A percentile compares a stretch with the other conserved stretches of the same genome.
Conservation (phyloP, 371 early-diverging fungal genomes). For the Syncephalastrum monosporum region DNA sequence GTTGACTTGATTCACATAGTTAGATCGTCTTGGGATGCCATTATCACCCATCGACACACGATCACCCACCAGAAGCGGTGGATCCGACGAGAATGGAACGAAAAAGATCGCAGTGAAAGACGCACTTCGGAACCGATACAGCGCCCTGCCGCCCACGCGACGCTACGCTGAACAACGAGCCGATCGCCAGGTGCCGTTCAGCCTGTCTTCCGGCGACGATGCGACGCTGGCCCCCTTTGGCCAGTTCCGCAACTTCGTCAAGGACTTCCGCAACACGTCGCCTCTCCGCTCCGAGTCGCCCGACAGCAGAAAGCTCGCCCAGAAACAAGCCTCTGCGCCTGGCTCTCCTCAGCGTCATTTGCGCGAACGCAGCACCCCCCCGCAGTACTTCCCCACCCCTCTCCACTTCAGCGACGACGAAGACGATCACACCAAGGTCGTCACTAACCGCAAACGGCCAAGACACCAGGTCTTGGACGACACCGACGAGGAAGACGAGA, state of each 20-base stretch:
- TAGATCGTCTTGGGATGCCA: too few species aligned
- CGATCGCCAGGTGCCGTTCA: conserved; percentile 5
- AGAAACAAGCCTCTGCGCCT: conserved; percentile 3
- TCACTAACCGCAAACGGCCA: conserved; percentile 10
- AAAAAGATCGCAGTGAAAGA: not conserved
- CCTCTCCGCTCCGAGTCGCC: too few species aligned
- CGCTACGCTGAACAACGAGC: conserved; percentile 9
- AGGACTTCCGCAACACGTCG: too few species aligned
- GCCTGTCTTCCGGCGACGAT: not conserved
- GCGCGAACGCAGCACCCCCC: conserved; percentile 7
- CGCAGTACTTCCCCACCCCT: not conserved
- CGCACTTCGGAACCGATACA: not conserved
- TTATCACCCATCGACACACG: too few species aligned
- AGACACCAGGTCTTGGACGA: not conserved
- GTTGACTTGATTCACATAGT: too few species aligned
- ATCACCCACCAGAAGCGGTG: too few species aligned
- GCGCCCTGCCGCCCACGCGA: not conserved
- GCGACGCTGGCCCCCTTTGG: too few species aligned
- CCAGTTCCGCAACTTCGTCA: too few species aligned
- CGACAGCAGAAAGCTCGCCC: not conserved
- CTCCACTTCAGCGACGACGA: conserved; percentile 1
- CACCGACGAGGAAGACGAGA: conserved; percentile 5
- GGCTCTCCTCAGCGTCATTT: conserved; percentile 3
- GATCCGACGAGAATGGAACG: too few species aligned
- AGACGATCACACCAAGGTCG: conserved; percentile 5